Percentiles rank a stretch among this genome's conserved stretches.
Evolutionary conservation across 2,329 filamentous ascomycete species (phyloP).

Genomic region (Conoideocrella luteorostrata): DNA sequence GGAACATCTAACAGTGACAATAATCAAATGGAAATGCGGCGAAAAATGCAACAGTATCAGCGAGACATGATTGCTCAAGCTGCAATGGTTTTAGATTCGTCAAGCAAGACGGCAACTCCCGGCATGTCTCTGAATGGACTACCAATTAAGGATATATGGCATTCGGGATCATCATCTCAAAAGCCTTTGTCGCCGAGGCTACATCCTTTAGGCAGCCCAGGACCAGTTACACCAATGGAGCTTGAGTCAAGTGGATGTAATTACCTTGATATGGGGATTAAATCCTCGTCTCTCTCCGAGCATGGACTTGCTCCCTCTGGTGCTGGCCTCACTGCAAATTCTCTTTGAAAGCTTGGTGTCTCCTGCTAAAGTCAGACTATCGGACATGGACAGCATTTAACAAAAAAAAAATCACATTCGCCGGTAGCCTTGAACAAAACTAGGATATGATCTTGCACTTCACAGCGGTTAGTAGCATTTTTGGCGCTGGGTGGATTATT

Average conservation of each 20-base stretch:
- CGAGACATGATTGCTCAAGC: conserved; percentile 56
- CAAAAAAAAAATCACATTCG: too few relatives aligned
- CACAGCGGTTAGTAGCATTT: background rate
- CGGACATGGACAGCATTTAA: background rate
- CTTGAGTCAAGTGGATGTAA: conserved; percentile 35
- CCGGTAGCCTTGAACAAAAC: too few relatives aligned
- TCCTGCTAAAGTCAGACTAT: too few relatives aligned
- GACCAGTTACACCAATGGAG: conserved; percentile 57
- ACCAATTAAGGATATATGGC: conserved; percentile 31
- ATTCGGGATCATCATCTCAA: conserved; percentile 30
- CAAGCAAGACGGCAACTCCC: conserved; percentile 18
- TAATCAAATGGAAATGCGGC: conserved; percentile 38
- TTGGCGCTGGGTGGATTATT: background rate
- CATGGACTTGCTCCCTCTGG: background rate
- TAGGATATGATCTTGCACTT: background rate
- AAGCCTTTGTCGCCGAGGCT: conserved; percentile 46
- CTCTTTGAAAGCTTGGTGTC: background rate
- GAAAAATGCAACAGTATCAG: conserved; percentile 51
- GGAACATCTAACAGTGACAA: conserved; percentile 11
- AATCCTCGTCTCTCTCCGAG: background rate
- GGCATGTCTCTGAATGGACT: conserved; percentile 28
- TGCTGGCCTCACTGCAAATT: background rate
- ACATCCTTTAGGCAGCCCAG: conserved; percentile 49
- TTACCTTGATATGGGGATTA: conserved; percentile 25
- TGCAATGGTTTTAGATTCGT: conserved; percentile 33